Base-by-base conservation (phyloP, 306 rosid species). In the Medicago arabica region DNA sequence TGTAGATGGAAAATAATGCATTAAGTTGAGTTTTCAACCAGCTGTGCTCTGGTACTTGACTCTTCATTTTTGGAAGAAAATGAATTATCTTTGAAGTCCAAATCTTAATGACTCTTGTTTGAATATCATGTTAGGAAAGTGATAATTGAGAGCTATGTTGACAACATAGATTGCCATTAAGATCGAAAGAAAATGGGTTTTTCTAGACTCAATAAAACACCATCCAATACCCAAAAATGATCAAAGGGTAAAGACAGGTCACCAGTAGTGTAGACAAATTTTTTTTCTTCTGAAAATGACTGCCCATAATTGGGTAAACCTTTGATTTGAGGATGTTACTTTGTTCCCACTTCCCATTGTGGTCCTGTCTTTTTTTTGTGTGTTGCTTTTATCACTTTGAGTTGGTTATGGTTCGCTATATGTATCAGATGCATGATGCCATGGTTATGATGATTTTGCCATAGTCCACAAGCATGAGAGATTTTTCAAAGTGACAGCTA, bases 401-500 rank as follows among this genome's bases (percentile, higher is more conserved):
- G 80, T 85, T 70, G 70, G 83, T 75, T 74, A 40, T 76, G 78
- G 81, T 84, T 78, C 65, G 21, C 83, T 54, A 69, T 64, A 64
- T 78, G 82, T 69, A 77, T 67, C 85, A 69, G 77, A 43, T 69
- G 78, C 76, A 77, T 54, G 67, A 77, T 72, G 85, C 75, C 75
- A 72, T 81, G 69, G 77, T 65, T 66, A 82, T 82, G 84, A 87
- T 77, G 83, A 43, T 31, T 55, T 77, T 76, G 65, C 76, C 58
- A 47, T 46, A 82, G 82, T 75, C 57, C 75, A 67, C 21, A 63
- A 63, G 55, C 84, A 78, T 72, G 75, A 67, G 84, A 18, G 23
- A 38, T 23, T 58, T 58, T 12, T 82, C 82, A 79, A 81, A 69
- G 83, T 23, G 86, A 80, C 85, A 82, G 75, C 81, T 69, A 84